phyloP scores from a whole-genome alignment of 2,329 filamentous ascomycete genomes.

The Akanthomyces lecanii region DNA sequence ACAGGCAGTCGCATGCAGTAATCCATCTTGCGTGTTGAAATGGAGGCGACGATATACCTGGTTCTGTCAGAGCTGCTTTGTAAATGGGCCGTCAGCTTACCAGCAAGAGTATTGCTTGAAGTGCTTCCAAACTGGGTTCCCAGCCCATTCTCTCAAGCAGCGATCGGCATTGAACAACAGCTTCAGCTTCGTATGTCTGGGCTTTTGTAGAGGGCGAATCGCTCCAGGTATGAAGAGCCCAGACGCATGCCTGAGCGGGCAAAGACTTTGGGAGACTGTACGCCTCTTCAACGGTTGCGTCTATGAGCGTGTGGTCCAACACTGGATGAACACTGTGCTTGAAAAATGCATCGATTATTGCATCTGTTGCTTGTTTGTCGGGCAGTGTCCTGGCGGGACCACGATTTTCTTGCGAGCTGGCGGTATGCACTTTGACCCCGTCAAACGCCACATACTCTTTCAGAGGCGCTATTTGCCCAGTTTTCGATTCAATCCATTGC shows the following conservation, averaged over 20 bases:
- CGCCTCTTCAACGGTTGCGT: slow-evolving; percentile 11
- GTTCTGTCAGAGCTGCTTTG: neutral
- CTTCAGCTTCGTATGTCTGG: neutral
- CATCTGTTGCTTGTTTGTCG: neutral
- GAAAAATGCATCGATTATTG: neutral
- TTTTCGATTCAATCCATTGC: slow-evolving; percentile 17
- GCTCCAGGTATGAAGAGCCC: slow-evolving; percentile 17
- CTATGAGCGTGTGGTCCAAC: slow-evolving; percentile 14
- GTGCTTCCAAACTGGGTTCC: slow-evolving; percentile 12
- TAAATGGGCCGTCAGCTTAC: slow-evolving; percentile 11
- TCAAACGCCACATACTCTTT: neutral
- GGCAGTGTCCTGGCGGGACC: neutral
- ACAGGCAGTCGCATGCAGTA: slow-evolving; percentile 15
- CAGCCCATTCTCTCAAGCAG: neutral
- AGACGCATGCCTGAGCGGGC: slow-evolving; percentile 20
- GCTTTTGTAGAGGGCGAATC: too few relatives aligned
- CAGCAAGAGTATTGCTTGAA: slow-evolving; percentile 19
- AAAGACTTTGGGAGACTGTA: slow-evolving; percentile 3
- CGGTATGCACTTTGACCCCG: neutral
- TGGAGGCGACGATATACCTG: neutral
- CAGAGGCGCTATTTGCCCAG: slow-evolving; percentile 3
- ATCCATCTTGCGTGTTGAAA: neutral
- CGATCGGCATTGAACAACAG: neutral
- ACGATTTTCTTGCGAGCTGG: neutral
- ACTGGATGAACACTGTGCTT: neutral